phyloP scores from a whole-genome alignment of 1,284 basidiomycete species.

The Tylopilus orsonianus region DNA sequence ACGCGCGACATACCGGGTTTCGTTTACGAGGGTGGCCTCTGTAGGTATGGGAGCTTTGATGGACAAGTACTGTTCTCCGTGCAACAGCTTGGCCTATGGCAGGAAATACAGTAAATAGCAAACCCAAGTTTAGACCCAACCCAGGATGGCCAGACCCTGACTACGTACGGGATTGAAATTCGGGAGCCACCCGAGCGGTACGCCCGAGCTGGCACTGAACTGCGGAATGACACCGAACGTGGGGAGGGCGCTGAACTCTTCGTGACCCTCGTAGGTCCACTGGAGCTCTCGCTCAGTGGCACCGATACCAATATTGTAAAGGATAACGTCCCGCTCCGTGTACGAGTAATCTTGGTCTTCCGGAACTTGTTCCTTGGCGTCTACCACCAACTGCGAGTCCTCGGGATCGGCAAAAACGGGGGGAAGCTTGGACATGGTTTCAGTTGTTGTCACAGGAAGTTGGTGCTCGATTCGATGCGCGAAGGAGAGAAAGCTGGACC shows the following conservation, averaged over 20 bases:
- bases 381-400: slow-evolving; percentile 81
- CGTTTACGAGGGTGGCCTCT: slow-evolving; percentile 78
- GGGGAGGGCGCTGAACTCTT: slow-evolving; percentile 84
- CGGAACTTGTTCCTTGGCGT: slow-evolving; percentile 71
- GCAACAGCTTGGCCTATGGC: slow-evolving; percentile 87
- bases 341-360: slow-evolving; percentile 70
- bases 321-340: slow-evolving; percentile 87
- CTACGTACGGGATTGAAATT: slow-evolving; percentile 87
- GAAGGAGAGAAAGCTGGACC: not conserved
- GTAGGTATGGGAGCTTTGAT: slow-evolving; percentile 91
- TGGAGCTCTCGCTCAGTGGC: slow-evolving; percentile 91
- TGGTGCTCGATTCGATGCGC: not conserved
- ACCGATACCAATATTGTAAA: slow-evolving; percentile 97
- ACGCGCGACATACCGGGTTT: slow-evolving; percentile 54
- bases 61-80: slow-evolving; percentile 94
- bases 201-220: slow-evolving; percentile 65
- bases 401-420: slow-evolving; percentile 74
- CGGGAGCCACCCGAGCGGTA: slow-evolving; percentile 84
- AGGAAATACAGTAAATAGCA: not conserved
- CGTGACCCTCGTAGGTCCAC: slow-evolving; percentile 89
- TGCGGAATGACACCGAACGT: slow-evolving; percentile 98
- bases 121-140: slow-evolving; percentile 4
- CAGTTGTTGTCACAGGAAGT: not conserved
- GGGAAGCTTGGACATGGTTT: slow-evolving; percentile 34
- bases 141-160: not conserved